These are phyloP conservation scores for Clitoria ternatea DNA, from an alignment of 306 rosid genomes.

Conservation along the genomic window DNA sequence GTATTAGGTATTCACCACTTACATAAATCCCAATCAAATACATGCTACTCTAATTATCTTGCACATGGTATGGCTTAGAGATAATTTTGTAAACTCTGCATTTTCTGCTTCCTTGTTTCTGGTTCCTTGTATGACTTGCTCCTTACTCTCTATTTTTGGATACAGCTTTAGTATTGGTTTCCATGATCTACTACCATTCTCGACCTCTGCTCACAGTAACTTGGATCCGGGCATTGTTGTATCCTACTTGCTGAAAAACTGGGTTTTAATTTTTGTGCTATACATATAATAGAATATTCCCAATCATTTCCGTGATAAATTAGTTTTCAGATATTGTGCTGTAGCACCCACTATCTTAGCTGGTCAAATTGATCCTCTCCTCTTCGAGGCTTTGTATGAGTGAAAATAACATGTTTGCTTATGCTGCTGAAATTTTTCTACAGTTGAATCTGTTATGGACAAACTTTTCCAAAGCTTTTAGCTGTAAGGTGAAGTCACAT, in stretches of 20 bases:
- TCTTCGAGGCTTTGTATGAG: slow-evolving; percentile 94
- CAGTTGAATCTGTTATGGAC: not conserved
- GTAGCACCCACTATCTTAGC: slow-evolving; percentile 87
- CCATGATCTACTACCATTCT: slow-evolving; percentile 85
- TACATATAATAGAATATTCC: slow-evolving; percentile 19
- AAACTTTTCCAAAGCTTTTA: not conserved
- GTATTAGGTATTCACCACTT: not conserved
- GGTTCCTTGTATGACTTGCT: no score
- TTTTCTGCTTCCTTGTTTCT: no score
- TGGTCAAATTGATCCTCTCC: slow-evolving; percentile 78
- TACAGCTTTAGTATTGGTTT: slow-evolving; percentile 76
- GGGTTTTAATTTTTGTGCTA: slow-evolving; percentile 18
- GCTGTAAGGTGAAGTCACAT: not conserved
- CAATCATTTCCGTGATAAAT: slow-evolving; percentile 51
- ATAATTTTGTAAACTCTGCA: no score
- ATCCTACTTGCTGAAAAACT: slow-evolving; percentile 47
- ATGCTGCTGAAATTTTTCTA: slow-evolving; percentile 5
- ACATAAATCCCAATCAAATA: no score
- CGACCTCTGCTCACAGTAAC: slow-evolving; percentile 63
- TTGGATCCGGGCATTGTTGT: slow-evolving; percentile 82
- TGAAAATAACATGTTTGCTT: slow-evolving; percentile 9
- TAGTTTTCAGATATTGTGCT: slow-evolving; percentile 77
- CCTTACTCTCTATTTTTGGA: slow-evolving; percentile 28
- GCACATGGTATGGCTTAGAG: no score
- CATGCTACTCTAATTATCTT: no score